Percentiles rank a stretch among this genome's conserved stretches.
Evolutionary conservation across 805 yeast species (phyloP).

Genomic region (Sugiyamaella americana): DNA sequence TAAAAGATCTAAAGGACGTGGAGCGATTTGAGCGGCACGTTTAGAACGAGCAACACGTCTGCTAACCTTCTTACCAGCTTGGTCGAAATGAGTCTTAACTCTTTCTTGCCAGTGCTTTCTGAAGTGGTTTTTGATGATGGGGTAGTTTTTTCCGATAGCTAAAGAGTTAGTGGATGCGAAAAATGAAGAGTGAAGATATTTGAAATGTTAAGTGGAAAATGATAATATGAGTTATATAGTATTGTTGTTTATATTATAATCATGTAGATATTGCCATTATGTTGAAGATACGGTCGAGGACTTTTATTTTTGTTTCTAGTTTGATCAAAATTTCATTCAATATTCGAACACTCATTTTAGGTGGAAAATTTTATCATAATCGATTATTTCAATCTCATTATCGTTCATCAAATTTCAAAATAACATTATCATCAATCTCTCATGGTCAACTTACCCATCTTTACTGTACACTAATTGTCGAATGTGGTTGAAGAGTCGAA

Average conservation of each 20-base stretch:
- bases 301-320: no score
- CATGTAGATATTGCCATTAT: no score
- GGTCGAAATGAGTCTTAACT: slow-evolving; percentile 99
- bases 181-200: not conserved
- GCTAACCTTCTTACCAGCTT: slow-evolving; percentile 98
- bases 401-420: no score
- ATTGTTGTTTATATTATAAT: no score
- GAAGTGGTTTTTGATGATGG: slow-evolving; percentile 99
- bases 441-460: slow-evolving; percentile 1
- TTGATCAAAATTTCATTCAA: no score
- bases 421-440: no score
- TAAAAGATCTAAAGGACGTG: slow-evolving; percentile 93
- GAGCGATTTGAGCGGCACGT: slow-evolving; percentile 93
- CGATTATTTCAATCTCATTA: no score
- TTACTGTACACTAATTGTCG: slow-evolving; percentile 1
- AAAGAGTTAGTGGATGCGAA: slow-evolving; percentile 21
- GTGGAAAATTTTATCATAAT: no score
- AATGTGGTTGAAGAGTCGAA: not conserved
- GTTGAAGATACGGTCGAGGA: no score
- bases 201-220: no score
- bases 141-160: slow-evolving; percentile 99
- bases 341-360: no score
- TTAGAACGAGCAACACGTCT: slow-evolving; percentile 92
- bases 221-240: no score
- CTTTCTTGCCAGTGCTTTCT: slow-evolving; percentile 99